Conservation (phyloP, 192 early-diverging fungal species). For the Funneliformis geosporum region DNA sequence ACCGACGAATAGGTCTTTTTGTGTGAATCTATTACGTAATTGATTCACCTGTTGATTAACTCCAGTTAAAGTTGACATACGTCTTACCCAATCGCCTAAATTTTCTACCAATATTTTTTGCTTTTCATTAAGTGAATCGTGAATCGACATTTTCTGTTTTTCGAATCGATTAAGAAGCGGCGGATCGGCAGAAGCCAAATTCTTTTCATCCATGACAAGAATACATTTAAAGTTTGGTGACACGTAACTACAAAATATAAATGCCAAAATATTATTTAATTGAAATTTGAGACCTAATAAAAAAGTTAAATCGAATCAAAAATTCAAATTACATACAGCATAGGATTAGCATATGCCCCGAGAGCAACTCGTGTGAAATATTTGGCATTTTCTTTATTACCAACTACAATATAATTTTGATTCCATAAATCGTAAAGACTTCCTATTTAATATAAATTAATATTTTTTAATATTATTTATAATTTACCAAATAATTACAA, state of each 20-base stretch:
- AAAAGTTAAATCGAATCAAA: not conserved
- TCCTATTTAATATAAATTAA: not conserved
- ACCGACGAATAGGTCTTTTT: constrained; percentile 29
- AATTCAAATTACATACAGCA: not conserved
- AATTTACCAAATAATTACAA: too few species aligned
- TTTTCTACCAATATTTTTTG: not conserved
- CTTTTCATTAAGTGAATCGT: too few species aligned
- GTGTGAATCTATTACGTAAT: too few species aligned
- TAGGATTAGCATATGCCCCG: constrained; percentile 30
- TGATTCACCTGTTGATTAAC: too few species aligned
- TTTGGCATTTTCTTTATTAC: constrained; percentile 7
- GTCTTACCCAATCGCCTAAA: constrained; percentile 10
- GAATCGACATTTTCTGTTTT: constrained; percentile 20
- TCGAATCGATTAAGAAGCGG: constrained; percentile 8
- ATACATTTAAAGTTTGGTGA: constrained; percentile 18
- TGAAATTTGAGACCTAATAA: not conserved
- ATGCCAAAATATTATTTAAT: not conserved
- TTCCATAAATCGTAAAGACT: constrained; percentile 28
- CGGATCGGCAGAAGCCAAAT: not conserved
- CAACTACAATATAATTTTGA: constrained; percentile 25
- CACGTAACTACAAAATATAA: not conserved
- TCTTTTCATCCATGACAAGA: constrained; percentile 13
- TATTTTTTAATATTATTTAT: too few species aligned
- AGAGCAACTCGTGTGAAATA: constrained; percentile 22
- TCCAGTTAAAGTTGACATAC: constrained; percentile 15